Conservation (phyloP, 2,329 filamentous ascomycete species). For the Talaromyces sp. region DNA sequence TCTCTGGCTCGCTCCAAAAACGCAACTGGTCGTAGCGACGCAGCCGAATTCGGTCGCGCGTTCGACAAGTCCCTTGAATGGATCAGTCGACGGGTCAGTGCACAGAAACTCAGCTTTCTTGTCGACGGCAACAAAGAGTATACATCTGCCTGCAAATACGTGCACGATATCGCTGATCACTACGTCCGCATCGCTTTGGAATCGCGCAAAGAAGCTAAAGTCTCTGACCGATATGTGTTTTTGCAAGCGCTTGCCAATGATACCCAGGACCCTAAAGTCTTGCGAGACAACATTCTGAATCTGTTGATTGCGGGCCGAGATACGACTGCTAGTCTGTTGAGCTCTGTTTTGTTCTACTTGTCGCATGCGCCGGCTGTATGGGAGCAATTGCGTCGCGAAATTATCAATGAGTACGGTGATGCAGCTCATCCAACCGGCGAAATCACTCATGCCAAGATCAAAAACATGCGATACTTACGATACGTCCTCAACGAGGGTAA, state of each 20-base stretch:
- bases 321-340: slow-evolving; percentile 49
- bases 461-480: slow-evolving; percentile 18
- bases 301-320: slow-evolving; percentile 54
- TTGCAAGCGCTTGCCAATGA: slow-evolving; percentile 47
- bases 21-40: neutral
- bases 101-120: slow-evolving; percentile 13
- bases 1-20: slow-evolving; percentile 36
- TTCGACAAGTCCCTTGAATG: slow-evolving; percentile 14
- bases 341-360: slow-evolving; percentile 43
- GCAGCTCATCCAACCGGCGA: neutral
- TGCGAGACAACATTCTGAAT: slow-evolving; percentile 50
- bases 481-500: slow-evolving; percentile 19
- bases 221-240: slow-evolving; percentile 45
- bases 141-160: slow-evolving; percentile 11
- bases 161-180: slow-evolving; percentile 28
- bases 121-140: slow-evolving; percentile 15
- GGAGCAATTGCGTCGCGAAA: slow-evolving; percentile 23
- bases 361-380: slow-evolving; percentile 27
- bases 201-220: slow-evolving; percentile 63
- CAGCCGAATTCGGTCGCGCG: slow-evolving; percentile 12
- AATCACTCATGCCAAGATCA: slow-evolving; percentile 33
- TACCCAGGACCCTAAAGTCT: slow-evolving; percentile 46
- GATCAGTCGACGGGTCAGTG: slow-evolving; percentile 10
- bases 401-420: slow-evolving; percentile 23
- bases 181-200: slow-evolving; percentile 69